A percentile compares a stretch with the other conserved stretches of the same genome.
Conservation (phyloP, 2,329 filamentous ascomycete species). For the Colletotrichum paranaense region DNA sequence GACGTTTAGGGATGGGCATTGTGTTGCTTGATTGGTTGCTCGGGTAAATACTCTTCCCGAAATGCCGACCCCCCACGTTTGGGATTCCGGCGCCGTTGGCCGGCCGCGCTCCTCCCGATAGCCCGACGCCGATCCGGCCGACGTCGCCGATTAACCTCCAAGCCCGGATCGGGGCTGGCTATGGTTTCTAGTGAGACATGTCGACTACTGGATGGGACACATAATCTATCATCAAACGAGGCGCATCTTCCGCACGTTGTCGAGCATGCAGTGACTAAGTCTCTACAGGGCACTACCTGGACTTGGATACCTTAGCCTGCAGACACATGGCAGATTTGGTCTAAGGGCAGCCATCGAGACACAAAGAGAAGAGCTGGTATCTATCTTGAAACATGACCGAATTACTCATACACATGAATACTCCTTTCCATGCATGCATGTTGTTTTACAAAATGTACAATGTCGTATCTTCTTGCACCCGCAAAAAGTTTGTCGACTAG, state of each 20-base stretch:
- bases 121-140: background rate
- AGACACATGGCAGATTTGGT: background rate
- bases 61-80: background rate
- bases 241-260: background rate
- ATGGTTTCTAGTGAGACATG: too few relatives aligned
- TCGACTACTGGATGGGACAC: background rate
- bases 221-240: background rate
- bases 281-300: too few relatives aligned
- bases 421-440: slow-evolving; percentile 9
- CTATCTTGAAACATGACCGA: background rate
- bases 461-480: background rate
- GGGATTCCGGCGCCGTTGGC: background rate
- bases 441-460: slow-evolving; percentile 27
- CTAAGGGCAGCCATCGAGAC: background rate
- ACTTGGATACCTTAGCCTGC: too few relatives aligned
- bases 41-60: slow-evolving; percentile 16
- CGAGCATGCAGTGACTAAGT: background rate
- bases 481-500: background rate
- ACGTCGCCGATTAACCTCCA: too few relatives aligned
- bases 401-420: slow-evolving; percentile 16
- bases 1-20: background rate
- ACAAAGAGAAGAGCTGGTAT: background rate
- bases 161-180: background rate
- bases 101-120: background rate
- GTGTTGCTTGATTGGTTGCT: slow-evolving; percentile 12